Evolutionary conservation across 2,329 filamentous ascomycete species (phyloP), one percentile per base, ranked within the genome.

Genomic region (Aspergillus neotritici): DNA sequence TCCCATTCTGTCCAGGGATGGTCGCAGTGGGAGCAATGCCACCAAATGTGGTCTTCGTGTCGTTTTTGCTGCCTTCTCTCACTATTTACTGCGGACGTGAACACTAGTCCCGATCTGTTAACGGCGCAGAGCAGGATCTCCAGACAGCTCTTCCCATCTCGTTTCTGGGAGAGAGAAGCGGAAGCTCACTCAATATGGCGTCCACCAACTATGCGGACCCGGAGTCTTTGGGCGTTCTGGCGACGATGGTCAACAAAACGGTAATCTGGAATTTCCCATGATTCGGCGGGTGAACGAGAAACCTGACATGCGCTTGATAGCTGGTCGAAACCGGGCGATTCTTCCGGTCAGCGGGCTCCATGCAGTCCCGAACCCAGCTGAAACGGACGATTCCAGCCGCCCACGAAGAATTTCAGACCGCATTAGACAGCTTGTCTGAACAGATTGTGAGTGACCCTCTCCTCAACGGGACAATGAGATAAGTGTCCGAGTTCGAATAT

Each of bases 241-340:
- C 65, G 25, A 52, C 61, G 15, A 56, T 59, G 48, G 55, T 67
- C 40, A 66, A 69, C 43, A 58, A 63, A 45, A 67, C 64, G 41
- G 66, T 67, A 58, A 42, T n/a, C n/a, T n/a, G n/a, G n/a, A n/a
- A n/a, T 33, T n/a, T 39, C 12, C 31, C 21, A 32, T 40, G 37
- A 40, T 17, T 13, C 31, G 32, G 31, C 25, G 32, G 32, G 16
- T 36, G 37, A 14, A 5, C 31, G 12, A 25, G 15, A 31, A 28
- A 14, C 25, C 25, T 17, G 14, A 29, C 13, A 29, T 8, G 25
- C 46, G 9, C 13, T 33, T n/a, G 13, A 13, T 50, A 70, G 67
- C 60, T 70, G 17, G 55, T 69, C 41, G 67, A 69, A 29, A 68
- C 64, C 10, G 67, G 64, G 14, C 64, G 66, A 7, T 64, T 68